Conservation (phyloP, 257 asterid genomes). For the Prunella vulgaris region DNA sequence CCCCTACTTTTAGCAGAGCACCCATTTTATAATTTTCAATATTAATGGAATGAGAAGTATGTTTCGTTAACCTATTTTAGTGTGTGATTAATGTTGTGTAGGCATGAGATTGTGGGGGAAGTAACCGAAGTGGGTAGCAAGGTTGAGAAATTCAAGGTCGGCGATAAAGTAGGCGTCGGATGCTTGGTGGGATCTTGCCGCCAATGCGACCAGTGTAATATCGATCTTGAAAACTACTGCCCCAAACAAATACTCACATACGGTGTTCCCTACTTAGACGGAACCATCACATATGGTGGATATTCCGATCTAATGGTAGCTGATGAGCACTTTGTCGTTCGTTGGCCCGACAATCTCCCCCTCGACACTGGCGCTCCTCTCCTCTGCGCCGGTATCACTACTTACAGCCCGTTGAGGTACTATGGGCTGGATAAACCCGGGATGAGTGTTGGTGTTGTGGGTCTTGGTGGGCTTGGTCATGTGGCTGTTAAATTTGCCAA, state of each 20-base stretch:
- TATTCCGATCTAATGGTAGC: constrained; percentile 41
- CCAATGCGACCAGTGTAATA: constrained; percentile 37
- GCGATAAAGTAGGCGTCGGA: constrained; percentile 64
- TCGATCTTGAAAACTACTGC: constrained; percentile 34
- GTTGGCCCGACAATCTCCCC: constrained; percentile 48
- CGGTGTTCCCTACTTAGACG: constrained; percentile 19
- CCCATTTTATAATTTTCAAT: too few relatives aligned
- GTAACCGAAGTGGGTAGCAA: constrained; percentile 59
- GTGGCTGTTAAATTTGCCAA: constrained; percentile 44
- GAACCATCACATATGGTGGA: constrained; percentile 39
- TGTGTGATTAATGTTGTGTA: not conserved
- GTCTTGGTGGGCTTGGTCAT: constrained; percentile 57
- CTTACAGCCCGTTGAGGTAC: constrained; percentile 37
- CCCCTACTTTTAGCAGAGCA: not conserved
- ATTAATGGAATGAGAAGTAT: too few relatives aligned
- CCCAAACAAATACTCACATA: not conserved
- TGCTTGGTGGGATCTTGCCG: constrained; percentile 64
- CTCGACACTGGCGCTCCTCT: constrained; percentile 45
- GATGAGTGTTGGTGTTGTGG: constrained; percentile 40
- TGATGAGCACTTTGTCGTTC: constrained; percentile 37
- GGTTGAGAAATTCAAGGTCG: constrained; percentile 45
- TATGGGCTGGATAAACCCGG: constrained; percentile 50
- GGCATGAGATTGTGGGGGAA: constrained; percentile 64
- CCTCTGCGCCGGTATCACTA: constrained; percentile 49
- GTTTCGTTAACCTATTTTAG: too few relatives aligned